Percentiles rank a stretch among this genome's conserved stretches.
Evolutionary conservation across 768 basidiomycete genomes (phyloP).

Genomic region (Pulveroboletus sp.): DNA sequence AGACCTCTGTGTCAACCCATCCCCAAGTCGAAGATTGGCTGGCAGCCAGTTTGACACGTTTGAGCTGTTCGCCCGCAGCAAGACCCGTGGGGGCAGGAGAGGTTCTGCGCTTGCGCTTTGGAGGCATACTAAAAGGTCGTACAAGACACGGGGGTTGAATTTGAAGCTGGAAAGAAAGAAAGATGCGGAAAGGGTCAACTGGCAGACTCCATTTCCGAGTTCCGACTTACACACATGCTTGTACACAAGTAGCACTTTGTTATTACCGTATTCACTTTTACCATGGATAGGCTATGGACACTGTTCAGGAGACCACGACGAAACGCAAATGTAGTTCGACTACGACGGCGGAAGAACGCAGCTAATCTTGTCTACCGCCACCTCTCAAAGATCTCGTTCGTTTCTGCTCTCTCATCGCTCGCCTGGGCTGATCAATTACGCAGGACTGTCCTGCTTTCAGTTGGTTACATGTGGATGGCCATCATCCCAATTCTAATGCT

Average conservation of each 20-base stretch:
- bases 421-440: background rate
- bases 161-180: constrained; percentile 7
- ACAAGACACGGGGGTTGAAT: background rate
- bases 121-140: constrained; percentile 41
- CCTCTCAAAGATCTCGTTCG: constrained; percentile 33
- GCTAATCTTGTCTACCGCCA: constrained; percentile 31
- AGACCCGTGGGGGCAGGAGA: constrained; percentile 50
- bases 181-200: constrained; percentile 7
- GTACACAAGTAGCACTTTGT: too few relatives aligned
- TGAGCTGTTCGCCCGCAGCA: constrained; percentile 59
- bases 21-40: constrained; percentile 59
- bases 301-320: constrained; percentile 17
- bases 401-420: background rate
- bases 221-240: constrained; percentile 11
- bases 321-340: constrained; percentile 38
- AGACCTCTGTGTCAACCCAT: constrained; percentile 75
- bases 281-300: constrained; percentile 24
- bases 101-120: constrained; percentile 57
- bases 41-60: constrained; percentile 50
- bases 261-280: background rate
- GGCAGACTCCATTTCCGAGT: constrained; percentile 21
- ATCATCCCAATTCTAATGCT: constrained; percentile 66
- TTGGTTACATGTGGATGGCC: constrained; percentile 84
- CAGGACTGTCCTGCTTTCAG: constrained; percentile 56
- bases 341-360: constrained; percentile 44